Percentiles rank a stretch among this genome's conserved stretches.
Evolutionary conservation across 2,329 filamentous ascomycete genomes (phyloP).

Genomic region (Sporothrix curviconia): DNA sequence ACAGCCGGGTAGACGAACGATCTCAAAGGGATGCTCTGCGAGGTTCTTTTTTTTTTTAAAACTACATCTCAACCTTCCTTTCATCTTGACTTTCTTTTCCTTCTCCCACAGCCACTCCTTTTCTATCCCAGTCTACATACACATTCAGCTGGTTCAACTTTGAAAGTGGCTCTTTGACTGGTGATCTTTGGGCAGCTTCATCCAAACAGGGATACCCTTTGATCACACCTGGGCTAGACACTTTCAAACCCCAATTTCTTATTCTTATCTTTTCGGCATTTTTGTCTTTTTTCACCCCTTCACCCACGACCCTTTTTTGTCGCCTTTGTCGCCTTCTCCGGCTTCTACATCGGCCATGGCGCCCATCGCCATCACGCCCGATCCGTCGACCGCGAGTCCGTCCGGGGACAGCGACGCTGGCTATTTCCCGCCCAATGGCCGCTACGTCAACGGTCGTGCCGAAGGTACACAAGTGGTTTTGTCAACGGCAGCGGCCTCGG

Average conservation of each 20-base stretch:
- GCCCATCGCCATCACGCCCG: slow-evolving; percentile 26
- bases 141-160: neutral
- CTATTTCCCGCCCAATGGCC: slow-evolving; percentile 19
- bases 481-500: slow-evolving; percentile 16
- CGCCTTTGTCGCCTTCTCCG: neutral
- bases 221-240: neutral
- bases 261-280: neutral
- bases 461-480: slow-evolving; percentile 25
- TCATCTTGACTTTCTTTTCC: neutral
- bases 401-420: slow-evolving; percentile 25
- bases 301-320: too few species aligned
- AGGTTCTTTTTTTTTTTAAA: neutral
- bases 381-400: slow-evolving; percentile 24
- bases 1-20: neutral
- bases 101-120: neutral
- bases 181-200: neutral
- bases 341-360: slow-evolving; percentile 20
- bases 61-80: neutral
- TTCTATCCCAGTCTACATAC: too few species aligned
- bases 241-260: neutral
- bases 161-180: too few species aligned
- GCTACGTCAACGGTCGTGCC: slow-evolving; percentile 23
- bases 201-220: neutral
- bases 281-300: neutral
- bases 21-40: neutral